These are phyloP conservation scores for Thelonectria olida DNA, from an alignment of 2,329 filamentous ascomycete genomes.

Conservation along the genomic window DNA sequence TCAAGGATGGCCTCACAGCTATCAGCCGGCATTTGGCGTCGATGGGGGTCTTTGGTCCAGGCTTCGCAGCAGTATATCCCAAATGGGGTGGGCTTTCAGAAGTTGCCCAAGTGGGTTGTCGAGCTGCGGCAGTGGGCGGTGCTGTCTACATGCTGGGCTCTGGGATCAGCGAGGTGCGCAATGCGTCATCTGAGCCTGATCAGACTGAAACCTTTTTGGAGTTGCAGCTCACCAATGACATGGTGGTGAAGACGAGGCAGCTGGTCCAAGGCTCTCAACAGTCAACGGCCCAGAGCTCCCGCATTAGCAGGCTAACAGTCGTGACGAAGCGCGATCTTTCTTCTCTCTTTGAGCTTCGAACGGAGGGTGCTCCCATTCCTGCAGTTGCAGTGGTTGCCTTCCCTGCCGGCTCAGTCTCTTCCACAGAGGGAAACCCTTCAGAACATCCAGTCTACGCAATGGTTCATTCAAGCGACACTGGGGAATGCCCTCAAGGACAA, in stretches of 20 bases:
- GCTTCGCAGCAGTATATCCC: constrained; percentile 88
- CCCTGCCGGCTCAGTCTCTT: constrained; percentile 59
- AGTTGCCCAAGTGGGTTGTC: constrained; percentile 89
- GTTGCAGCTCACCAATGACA: constrained; percentile 65
- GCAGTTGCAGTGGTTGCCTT: constrained; percentile 78
- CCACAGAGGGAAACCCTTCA: constrained; percentile 44
- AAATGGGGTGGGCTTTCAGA: constrained; percentile 95
- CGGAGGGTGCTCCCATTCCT: constrained; percentile 80
- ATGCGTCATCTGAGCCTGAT: constrained; percentile 22
- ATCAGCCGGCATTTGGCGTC: constrained; percentile 85
- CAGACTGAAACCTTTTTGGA: constrained; percentile 46
- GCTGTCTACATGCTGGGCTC: constrained; percentile 88
- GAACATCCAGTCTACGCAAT: constrained; percentile 66
- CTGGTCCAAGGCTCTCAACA: constrained; percentile 58
- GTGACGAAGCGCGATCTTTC: constrained; percentile 74
- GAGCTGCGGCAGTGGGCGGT: constrained; percentile 89
- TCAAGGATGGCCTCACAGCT: constrained; percentile 72
- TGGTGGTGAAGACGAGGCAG: constrained; percentile 63
- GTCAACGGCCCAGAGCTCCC: constrained; percentile 37
- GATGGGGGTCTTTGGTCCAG: constrained; percentile 86
- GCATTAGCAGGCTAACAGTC: constrained; percentile 69
- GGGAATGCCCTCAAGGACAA: constrained; percentile 88
- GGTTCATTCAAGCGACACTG: constrained; percentile 88
- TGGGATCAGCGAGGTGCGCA: constrained; percentile 58
- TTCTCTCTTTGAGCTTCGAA: constrained; percentile 72